Evolutionary conservation across 2,329 filamentous ascomycete species (phyloP).

Genomic region (Polytolypa hystricis): DNA sequence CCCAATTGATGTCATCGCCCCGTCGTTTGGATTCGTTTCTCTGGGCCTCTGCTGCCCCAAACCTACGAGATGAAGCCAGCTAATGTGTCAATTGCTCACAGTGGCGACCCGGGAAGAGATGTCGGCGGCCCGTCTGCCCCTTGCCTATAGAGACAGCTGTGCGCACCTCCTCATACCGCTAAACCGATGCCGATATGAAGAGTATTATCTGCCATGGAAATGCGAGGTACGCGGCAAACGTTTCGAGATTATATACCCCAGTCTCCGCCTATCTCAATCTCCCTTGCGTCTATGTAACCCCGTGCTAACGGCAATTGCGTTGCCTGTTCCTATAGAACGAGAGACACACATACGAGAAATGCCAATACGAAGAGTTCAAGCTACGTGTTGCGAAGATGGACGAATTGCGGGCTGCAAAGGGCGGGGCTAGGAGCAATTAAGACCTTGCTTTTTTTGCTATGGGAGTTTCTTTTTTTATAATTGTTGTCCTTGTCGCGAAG

Average conservation of each 20-base stretch:
- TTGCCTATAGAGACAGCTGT: constrained; percentile 91
- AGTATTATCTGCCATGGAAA: constrained; percentile 95
- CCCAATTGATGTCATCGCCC: constrained; percentile 8
- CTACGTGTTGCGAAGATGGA: constrained; percentile 98
- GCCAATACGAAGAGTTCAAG: constrained; percentile 98
- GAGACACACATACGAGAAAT: constrained; percentile 97
- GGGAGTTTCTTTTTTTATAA: too few relatives aligned
- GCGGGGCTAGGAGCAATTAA: constrained; percentile 73
- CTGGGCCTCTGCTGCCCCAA: too few relatives aligned
- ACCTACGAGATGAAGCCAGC: too few relatives aligned
- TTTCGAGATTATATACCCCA: constrained; percentile 7
- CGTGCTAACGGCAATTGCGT: too few relatives aligned
- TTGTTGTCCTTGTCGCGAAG: too few relatives aligned
- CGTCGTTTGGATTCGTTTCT: too few relatives aligned
- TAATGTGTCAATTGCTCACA: constrained; percentile 5
- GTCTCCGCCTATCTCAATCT: not conserved
- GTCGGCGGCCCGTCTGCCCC: constrained; percentile 76
- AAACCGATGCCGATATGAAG: constrained; percentile 84
- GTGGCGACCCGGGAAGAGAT: constrained; percentile 77
- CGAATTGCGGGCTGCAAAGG: constrained; percentile 78
- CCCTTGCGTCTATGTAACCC: too few relatives aligned
- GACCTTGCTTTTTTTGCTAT: too few relatives aligned
- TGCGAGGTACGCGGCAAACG: constrained; percentile 78
- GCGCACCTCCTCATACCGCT: constrained; percentile 88
- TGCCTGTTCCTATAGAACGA: constrained; percentile 77